These are phyloP conservation scores for Ramaria sp. DNA, from an alignment of 768 basidiomycete species.

Conservation along the genomic window DNA sequence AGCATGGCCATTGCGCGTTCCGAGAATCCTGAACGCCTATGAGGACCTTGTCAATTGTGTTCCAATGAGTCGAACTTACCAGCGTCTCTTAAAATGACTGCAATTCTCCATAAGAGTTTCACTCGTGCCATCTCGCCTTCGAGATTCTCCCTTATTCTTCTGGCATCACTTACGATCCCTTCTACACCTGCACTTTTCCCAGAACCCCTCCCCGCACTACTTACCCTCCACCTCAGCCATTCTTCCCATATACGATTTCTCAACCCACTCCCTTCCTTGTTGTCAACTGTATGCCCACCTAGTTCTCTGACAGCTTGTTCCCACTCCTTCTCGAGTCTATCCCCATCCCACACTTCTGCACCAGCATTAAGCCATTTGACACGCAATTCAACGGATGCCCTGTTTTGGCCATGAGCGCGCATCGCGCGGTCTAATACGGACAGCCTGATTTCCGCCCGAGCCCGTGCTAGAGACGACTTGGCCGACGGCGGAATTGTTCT, in stretches of 20 bases:
- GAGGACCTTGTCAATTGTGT: too few relatives aligned
- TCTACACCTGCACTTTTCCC: conserved; percentile 33
- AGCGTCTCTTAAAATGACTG: conserved; percentile 51
- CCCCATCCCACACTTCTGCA: conserved; percentile 57
- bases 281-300: conserved; percentile 28
- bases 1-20: conserved; percentile 72
- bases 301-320: conserved; percentile 44
- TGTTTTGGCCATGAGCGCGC: conserved; percentile 40
- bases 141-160: conserved; percentile 35
- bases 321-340: conserved; percentile 55
- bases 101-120: conserved; percentile 62
- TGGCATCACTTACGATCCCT: conserved; percentile 41
- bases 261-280: not conserved
- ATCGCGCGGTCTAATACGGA: conserved; percentile 61
- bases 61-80: conserved; percentile 33
- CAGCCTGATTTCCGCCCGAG: conserved; percentile 60
- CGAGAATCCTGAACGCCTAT: conserved; percentile 40
- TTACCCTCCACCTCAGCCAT: conserved; percentile 71
- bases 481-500: conserved; percentile 50
- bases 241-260: conserved; percentile 51
- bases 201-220: conserved; percentile 17
- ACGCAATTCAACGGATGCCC: conserved; percentile 38
- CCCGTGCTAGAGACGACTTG: conserved; percentile 51
- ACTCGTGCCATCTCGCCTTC: conserved; percentile 44
- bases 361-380: conserved; percentile 60